Percentiles rank a stretch among this genome's conserved stretches.
These are phyloP conservation scores for Cutaneotrichosporon daszewskae DNA, from an alignment of 1,284 basidiomycete genomes.

Conservation along the genomic window DNA sequence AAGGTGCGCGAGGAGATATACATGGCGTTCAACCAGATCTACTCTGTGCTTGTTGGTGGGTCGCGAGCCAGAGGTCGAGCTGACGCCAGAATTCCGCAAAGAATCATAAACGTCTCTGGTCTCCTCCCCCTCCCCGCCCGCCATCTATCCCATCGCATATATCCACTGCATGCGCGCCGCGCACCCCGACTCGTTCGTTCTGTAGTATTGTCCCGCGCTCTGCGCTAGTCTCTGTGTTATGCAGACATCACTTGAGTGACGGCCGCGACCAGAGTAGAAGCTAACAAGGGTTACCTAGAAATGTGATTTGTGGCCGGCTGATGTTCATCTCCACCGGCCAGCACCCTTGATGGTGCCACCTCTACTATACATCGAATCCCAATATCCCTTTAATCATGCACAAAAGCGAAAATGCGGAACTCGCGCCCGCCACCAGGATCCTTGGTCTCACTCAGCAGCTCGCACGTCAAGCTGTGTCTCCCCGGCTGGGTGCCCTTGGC, in stretches of 20 bases:
- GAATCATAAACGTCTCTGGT: constrained; percentile 23
- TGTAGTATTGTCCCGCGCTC: too few species aligned
- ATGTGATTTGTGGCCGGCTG: too few species aligned
- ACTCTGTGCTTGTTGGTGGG: constrained; percentile 69
- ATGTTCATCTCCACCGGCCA: too few species aligned
- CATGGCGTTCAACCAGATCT: constrained; percentile 98
- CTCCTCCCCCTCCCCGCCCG: not conserved
- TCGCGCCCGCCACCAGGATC: constrained; percentile 11
- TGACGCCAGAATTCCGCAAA: constrained; percentile 37
- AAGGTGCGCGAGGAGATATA: constrained; percentile 99
- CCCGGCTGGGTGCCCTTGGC: constrained; percentile 7
- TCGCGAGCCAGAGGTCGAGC: constrained; percentile 5
- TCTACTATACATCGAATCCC: too few species aligned
- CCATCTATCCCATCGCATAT: not conserved
- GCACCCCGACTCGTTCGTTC: too few species aligned
- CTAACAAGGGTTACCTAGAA: too few species aligned
- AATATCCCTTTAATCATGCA: constrained; percentile 17
- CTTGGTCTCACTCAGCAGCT: constrained; percentile 13
- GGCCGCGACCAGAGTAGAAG: too few species aligned
- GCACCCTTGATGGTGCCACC: too few species aligned
- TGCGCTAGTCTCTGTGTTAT: too few species aligned
- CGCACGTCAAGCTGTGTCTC: constrained; percentile 11
- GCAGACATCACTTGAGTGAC: too few species aligned
- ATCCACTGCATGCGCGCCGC: too few species aligned
- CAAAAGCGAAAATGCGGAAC: constrained; percentile 16